Evolutionary conservation across 768 basidiomycete genomes (phyloP).

Genomic region (Amanita pallidorosea): DNA sequence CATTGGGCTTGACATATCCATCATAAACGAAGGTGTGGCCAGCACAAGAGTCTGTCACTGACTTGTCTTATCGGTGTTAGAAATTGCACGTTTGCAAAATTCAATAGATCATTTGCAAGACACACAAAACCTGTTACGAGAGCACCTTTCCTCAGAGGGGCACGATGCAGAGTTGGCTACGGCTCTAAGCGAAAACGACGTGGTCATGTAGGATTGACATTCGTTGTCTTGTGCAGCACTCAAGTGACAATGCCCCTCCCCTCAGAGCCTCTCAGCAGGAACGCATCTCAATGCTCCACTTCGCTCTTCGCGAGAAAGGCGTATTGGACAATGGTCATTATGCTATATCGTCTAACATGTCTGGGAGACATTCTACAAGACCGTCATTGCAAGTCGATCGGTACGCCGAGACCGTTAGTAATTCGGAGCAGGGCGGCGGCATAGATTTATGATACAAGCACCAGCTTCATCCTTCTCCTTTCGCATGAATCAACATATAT

Average conservation of each 20-base stretch:
- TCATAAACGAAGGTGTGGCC: constrained; percentile 61
- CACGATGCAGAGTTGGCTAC: constrained; percentile 35
- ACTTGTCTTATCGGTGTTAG: constrained; percentile 24
- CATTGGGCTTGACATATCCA: constrained; percentile 47
- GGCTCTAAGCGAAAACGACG: constrained; percentile 62
- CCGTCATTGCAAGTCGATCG: not conserved
- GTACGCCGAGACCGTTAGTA: not conserved
- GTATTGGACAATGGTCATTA: constrained; percentile 39
- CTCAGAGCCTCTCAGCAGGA: constrained; percentile 71
- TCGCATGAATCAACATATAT: not conserved
- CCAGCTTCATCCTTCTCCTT: not conserved
- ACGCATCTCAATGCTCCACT: constrained; percentile 55
- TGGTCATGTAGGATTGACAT: constrained; percentile 46
- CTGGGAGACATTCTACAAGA: not conserved
- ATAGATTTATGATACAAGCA: not conserved
- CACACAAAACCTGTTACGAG: constrained; percentile 50
- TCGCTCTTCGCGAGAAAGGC: constrained; percentile 57
- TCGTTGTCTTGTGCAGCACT: not conserved
- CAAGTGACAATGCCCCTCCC: not conserved
- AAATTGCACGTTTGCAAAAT: constrained; percentile 66
- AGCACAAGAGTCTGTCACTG: not conserved
- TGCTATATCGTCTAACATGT: constrained; percentile 13
- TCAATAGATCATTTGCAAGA: constrained; percentile 52
- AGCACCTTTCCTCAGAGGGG: constrained; percentile 26
- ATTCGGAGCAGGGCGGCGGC: not conserved